Conservation (phyloP, 495 filamentous ascomycete genomes). For the Tuber microsphaerosporum region DNA sequence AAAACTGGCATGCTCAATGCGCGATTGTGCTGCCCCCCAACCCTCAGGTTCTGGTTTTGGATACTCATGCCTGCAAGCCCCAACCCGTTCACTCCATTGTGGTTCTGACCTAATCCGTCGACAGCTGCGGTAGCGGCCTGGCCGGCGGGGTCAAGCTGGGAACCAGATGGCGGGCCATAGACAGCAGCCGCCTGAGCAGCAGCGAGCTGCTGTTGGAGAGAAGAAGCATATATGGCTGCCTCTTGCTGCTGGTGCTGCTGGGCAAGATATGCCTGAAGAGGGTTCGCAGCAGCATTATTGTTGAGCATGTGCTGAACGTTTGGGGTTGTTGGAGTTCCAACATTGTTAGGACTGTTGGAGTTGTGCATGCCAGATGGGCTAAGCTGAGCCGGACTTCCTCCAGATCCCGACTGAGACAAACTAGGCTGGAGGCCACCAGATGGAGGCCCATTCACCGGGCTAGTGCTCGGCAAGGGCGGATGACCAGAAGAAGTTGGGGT, state of each 20-base stretch:
- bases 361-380: slow-evolving; percentile 42
- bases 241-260: slow-evolving; percentile 60
- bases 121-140: slow-evolving; percentile 22
- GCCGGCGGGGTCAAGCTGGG: slow-evolving; percentile 34
- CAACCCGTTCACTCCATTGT: slow-evolving; percentile 34
- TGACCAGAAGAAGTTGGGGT: slow-evolving; percentile 52
- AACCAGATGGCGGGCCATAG: slow-evolving; percentile 47
- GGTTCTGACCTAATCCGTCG: slow-evolving; percentile 31
- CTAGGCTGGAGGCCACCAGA: slow-evolving; percentile 45
- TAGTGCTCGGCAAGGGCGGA: slow-evolving; percentile 54
- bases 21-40: slow-evolving; percentile 44
- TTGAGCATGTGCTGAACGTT: slow-evolving; percentile 59
- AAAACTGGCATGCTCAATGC: slow-evolving; percentile 44
- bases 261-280: slow-evolving; percentile 78
- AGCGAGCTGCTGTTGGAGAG: slow-evolving; percentile 54
- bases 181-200: slow-evolving; percentile 54
- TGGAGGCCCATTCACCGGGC: slow-evolving; percentile 47
- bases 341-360: slow-evolving; percentile 40
- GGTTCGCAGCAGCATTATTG: slow-evolving; percentile 74
- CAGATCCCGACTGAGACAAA: slow-evolving; percentile 52
- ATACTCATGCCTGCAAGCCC: slow-evolving; percentile 32
- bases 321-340: slow-evolving; percentile 41
- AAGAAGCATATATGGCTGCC: slow-evolving; percentile 47
- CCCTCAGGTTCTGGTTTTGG: slow-evolving; percentile 39
- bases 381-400: slow-evolving; percentile 58